A percentile compares a stretch with the other conserved stretches of the same genome.
phyloP scores from a whole-genome alignment of 2,329 filamentous ascomycete genomes.

The Aspergillus cejpii region DNA sequence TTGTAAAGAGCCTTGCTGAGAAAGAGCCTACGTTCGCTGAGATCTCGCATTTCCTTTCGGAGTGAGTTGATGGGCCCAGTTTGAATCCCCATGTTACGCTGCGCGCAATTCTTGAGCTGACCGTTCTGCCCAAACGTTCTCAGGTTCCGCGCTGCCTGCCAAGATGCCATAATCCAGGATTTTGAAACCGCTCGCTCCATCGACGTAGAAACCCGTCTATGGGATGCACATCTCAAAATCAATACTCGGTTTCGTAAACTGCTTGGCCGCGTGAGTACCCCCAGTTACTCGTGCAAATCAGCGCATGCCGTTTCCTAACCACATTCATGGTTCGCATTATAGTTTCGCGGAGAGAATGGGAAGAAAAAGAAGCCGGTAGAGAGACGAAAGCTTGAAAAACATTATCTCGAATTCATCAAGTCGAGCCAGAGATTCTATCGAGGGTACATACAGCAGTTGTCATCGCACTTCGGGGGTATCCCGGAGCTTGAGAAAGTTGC shows the following conservation, averaged over 20 bases:
- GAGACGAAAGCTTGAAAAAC: slow-evolving; percentile 71
- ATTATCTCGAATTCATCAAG: slow-evolving; percentile 79
- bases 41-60: slow-evolving; percentile 42
- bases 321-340: slow-evolving; percentile 10
- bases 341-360: slow-evolving; percentile 46
- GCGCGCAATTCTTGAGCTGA: slow-evolving; percentile 3
- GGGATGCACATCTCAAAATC: slow-evolving; percentile 70
- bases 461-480: slow-evolving; percentile 52
- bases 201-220: slow-evolving; percentile 66
- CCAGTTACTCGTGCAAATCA: slow-evolving; percentile 9
- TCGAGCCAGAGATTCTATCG: slow-evolving; percentile 83
- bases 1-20: slow-evolving; percentile 45
- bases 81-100: background rate
- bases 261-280: slow-evolving; percentile 48
- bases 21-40: slow-evolving; percentile 46
- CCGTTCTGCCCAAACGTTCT: background rate
- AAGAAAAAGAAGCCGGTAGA: slow-evolving; percentile 53
- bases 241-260: slow-evolving; percentile 71
- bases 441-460: slow-evolving; percentile 71
- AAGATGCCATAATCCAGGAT: slow-evolving; percentile 66
- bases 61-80: slow-evolving; percentile 26
- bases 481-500: slow-evolving; percentile 54
- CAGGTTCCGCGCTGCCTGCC: slow-evolving; percentile 65
- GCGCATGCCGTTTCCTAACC: background rate
- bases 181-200: slow-evolving; percentile 42